phyloP scores from a whole-genome alignment of 495 filamentous ascomycete species.

The Gamarada debralockiae region DNA sequence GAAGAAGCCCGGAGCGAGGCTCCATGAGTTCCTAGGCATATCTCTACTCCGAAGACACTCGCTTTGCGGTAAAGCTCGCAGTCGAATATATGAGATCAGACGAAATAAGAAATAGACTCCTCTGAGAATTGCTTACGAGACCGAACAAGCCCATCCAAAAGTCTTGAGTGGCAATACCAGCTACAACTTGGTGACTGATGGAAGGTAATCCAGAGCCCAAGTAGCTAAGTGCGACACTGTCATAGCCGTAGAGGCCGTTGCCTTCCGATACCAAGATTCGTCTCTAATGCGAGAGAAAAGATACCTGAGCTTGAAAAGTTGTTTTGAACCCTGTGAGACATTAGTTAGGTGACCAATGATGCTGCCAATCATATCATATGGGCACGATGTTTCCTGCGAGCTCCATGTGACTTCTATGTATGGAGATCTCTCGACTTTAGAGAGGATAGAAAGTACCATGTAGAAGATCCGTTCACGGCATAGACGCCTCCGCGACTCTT shows the following conservation, averaged over 20 bases:
- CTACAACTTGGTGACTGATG: slow-evolving; percentile 42
- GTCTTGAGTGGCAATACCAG: slow-evolving; percentile 30
- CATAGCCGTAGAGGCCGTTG: slow-evolving; percentile 43
- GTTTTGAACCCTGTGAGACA: slow-evolving; percentile 7
- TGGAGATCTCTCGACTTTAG: neutral
- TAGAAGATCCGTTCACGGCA: slow-evolving; percentile 5
- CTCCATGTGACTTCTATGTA: too few species aligned
- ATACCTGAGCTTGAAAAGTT: slow-evolving; percentile 1
- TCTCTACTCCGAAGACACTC: too few species aligned
- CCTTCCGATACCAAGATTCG: slow-evolving; percentile 35
- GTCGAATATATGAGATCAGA: too few species aligned
- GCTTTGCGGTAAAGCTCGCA: too few species aligned
- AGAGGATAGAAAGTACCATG: slow-evolving; percentile 7
- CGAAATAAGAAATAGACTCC: too few species aligned
- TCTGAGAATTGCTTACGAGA: too few species aligned
- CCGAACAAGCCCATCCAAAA: slow-evolving; percentile 29
- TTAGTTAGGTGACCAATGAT: neutral
- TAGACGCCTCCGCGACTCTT: slow-evolving; percentile 5
- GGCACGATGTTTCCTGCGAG: too few species aligned
- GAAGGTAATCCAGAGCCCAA: slow-evolving; percentile 29
- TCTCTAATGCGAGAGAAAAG: slow-evolving; percentile 28
- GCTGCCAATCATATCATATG: too few species aligned
- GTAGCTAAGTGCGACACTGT: slow-evolving; percentile 43
- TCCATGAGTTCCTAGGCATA: too few species aligned
- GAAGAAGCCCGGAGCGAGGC: too few species aligned